Percentiles rank a stretch among this genome's conserved stretches.
phyloP scores from a whole-genome alignment of 345 rosid species.

The Acer negundo region DNA sequence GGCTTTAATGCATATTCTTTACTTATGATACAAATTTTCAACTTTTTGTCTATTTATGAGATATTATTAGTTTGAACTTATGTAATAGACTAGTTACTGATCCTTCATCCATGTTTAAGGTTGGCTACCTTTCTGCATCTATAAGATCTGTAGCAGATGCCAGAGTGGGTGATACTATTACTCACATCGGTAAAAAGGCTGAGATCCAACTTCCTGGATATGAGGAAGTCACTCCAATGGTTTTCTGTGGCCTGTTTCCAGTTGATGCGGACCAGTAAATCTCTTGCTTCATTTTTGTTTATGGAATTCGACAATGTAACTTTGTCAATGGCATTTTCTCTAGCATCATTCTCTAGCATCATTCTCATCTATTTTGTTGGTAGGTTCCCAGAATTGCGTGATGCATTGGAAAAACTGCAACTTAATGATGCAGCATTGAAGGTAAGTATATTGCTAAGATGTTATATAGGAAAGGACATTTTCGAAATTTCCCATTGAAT shows the following conservation, averaged over 20 bases:
- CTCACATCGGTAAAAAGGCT: conserved; percentile 69
- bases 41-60: background rate
- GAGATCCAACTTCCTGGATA: conserved; percentile 86
- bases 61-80: background rate
- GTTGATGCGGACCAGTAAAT: conserved; percentile 96
- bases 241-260: conserved; percentile 97
- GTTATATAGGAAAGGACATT: background rate
- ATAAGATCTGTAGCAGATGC: conserved; percentile 97
- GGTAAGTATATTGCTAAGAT: conserved; percentile 40
- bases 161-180: conserved; percentile 94
- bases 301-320: conserved; percentile 6
- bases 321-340: conserved; percentile 11
- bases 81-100: background rate
- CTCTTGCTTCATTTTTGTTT: conserved; percentile 25
- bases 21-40: background rate
- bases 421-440: conserved; percentile 97
- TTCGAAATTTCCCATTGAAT: background rate
- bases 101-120: conserved; percentile 41
- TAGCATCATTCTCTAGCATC: conserved; percentile 19
- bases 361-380: conserved; percentile 28
- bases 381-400: conserved; percentile 93
- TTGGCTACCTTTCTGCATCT: conserved; percentile 96
- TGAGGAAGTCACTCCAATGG: conserved; percentile 98
- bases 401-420: conserved; percentile 95
- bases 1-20: background rate